Percentiles rank a stretch among this genome's conserved stretches.
Evolutionary conservation across 2,329 filamentous ascomycete genomes (phyloP).

Genomic region (Colletotrichum sansevieriae): DNA sequence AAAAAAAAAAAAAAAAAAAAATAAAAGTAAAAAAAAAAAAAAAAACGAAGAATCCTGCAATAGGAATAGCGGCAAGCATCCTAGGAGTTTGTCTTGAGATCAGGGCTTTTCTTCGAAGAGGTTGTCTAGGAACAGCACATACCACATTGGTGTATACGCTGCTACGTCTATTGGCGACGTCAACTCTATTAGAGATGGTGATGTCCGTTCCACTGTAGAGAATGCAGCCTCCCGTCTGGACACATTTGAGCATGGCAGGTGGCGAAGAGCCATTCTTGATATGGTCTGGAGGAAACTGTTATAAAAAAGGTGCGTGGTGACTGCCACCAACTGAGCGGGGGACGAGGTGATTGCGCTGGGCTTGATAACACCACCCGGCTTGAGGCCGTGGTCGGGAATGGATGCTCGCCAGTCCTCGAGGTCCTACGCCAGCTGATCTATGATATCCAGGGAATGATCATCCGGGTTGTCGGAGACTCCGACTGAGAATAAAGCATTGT

Average conservation of each 20-base stretch:
- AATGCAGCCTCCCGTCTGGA: constrained; percentile 41
- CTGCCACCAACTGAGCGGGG: constrained; percentile 19
- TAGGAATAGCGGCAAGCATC: constrained; percentile 50
- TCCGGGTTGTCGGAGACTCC: too few relatives aligned
- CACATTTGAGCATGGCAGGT: constrained; percentile 28
- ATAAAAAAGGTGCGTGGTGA: constrained; percentile 48
- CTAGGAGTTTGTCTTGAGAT: constrained; percentile 32
- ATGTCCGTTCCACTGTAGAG: constrained; percentile 43
- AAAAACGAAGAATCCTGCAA: constrained; percentile 54
- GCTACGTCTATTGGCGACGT: constrained; percentile 48
- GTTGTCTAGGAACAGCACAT: not conserved
- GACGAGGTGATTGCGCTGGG: constrained; percentile 33
- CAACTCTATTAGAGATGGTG: constrained; percentile 47
- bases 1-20: too few relatives aligned
- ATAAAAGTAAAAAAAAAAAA: too few relatives aligned
- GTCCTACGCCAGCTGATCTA: too few relatives aligned
- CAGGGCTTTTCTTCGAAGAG: not conserved
- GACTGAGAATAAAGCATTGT: too few relatives aligned
- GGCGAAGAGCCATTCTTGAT: constrained; percentile 46
- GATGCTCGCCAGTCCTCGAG: constrained; percentile 35
- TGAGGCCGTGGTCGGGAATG: constrained; percentile 44
- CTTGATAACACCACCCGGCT: constrained; percentile 38
- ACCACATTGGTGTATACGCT: constrained; percentile 48
- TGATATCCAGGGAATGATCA: too few relatives aligned
- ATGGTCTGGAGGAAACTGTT: constrained; percentile 48